Base-by-base conservation (phyloP, 352 stramenopile species). In the Phytophthora agathidicida region DNA sequence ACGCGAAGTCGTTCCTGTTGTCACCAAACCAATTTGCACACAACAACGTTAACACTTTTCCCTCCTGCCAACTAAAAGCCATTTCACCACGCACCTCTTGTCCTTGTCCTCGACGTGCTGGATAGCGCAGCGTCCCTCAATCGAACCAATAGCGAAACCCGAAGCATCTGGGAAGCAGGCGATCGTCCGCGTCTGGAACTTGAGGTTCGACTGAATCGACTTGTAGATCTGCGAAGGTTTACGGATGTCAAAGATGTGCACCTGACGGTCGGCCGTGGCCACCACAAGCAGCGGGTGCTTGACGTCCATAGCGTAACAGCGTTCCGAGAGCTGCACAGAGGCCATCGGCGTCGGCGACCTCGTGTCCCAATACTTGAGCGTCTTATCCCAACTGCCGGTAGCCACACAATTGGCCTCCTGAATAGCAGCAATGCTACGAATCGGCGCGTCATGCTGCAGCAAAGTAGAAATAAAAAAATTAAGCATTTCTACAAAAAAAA, bases 291-390 rank as follows among this genome's bases (percentile, higher is more conserved):
- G 73, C 65, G 89, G 94, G 46, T 94, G 86, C 51, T 90, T 89
- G 7, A 91, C 91, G 66, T 99, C 97, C 82, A 99, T 93, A 58
- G 86, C 89, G 73, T 99, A 98, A 27, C 86, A 86, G 53, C 94
- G 84, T 65, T 99, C 94, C 19, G 94, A 96, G 6, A 99, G 79
- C 57, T 96, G 86, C 41, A 99, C 73, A 1, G 74, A 81, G 14
- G 82, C 88, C 49, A 93, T 96, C 13, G 96, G 85, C 39, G 85
- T 96, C 5, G 91, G 89, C 60, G 80, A 87, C 32, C 96, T 75
- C 28, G 84, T 95, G 70, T 99, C 96, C 97, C 97, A 99, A 72
- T 98, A 99, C 81, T 98, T 98, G 52, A 99, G 55, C 38, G 92
- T 97, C 52, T 96, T 96, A 80, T 98, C 91, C 93, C 94, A 98